Evolutionary conservation across 257 asterid species (phyloP).

Genomic region (Capsicum rhomboideum): DNA sequence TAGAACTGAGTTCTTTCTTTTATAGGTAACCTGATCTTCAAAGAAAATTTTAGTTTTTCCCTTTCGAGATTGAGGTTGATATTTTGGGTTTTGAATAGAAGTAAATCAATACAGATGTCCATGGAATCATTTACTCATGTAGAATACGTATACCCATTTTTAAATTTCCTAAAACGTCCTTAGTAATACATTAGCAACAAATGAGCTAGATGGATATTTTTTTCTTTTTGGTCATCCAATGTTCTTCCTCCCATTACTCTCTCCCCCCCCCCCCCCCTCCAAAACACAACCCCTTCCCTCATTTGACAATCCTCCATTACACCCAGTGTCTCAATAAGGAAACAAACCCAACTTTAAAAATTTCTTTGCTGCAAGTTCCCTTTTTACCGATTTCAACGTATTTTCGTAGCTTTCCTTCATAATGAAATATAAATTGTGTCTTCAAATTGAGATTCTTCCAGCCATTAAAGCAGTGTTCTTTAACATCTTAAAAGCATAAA

Average conservation of each 20-base stretch:
- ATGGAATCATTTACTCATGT: too few relatives aligned
- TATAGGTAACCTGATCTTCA: too few relatives aligned
- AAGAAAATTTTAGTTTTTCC: too few relatives aligned
- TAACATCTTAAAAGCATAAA: not conserved
- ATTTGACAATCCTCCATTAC: too few relatives aligned
- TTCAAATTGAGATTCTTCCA: not conserved
- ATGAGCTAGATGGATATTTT: not conserved
- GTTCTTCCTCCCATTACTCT: too few relatives aligned
- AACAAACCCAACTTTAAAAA: not conserved
- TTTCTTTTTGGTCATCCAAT: not conserved
- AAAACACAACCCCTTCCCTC: too few relatives aligned
- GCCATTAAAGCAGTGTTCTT: not conserved
- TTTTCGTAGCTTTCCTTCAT: not conserved
- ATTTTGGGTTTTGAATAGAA: too few relatives aligned
- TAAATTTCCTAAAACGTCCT: not conserved
- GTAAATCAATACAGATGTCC: too few relatives aligned
- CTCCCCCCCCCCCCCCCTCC: too few relatives aligned
- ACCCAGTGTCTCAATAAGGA: not conserved
- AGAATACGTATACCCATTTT: not conserved
- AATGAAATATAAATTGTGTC: not conserved
- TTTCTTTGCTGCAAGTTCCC: not conserved
- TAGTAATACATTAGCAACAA: not conserved
- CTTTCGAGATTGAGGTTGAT: too few relatives aligned
- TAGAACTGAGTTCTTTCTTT: too few relatives aligned
- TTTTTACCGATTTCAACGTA: not conserved